phyloP scores from a whole-genome alignment of 2,329 filamentous ascomycete species.

The Fusarium kyushuense region DNA sequence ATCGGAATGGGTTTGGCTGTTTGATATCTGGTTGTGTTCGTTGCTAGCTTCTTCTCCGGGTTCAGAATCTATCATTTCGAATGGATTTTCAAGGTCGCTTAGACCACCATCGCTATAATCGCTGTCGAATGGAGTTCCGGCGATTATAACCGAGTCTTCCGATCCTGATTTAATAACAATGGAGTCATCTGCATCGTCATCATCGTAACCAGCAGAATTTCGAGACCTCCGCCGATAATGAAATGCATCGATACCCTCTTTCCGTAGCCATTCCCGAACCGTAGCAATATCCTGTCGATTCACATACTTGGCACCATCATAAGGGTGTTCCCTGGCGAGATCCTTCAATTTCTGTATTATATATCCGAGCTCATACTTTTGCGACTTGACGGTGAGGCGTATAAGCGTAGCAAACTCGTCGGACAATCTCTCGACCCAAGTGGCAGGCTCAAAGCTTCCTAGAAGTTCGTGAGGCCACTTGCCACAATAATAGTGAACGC shows the following conservation, averaged over 20 bases:
- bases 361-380: background rate
- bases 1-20: background rate
- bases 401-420: constrained; percentile 1
- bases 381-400: background rate
- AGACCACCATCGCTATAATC: background rate
- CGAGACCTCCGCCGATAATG: too few species aligned
- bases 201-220: too few species aligned
- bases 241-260: background rate
- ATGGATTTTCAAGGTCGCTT: background rate
- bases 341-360: background rate
- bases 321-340: background rate
- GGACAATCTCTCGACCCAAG: constrained; percentile 2
- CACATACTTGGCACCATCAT: background rate
- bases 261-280: background rate
- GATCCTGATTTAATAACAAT: too few species aligned
- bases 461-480: constrained; percentile 4
- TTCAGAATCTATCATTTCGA: background rate
- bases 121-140: background rate
- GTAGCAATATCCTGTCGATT: background rate
- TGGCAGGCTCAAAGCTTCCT: background rate
- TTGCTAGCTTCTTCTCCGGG: background rate
- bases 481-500: background rate
- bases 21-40: background rate
- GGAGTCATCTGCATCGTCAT: background rate
- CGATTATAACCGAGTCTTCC: background rate